phyloP scores from a whole-genome alignment of 108 stramenopile genomes.

The Craspedostauros australis region DNA sequence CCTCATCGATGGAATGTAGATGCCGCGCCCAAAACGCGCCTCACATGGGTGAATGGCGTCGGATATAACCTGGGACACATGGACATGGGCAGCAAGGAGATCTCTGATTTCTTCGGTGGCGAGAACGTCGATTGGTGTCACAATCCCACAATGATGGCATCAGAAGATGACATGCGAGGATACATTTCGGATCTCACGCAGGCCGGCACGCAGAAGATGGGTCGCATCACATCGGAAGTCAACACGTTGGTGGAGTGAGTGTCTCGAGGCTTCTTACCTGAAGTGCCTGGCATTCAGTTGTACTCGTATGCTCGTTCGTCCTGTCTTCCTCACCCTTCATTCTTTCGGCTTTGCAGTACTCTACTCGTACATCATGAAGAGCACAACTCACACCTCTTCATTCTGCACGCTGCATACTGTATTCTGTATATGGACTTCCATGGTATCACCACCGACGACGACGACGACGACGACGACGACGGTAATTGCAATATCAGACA shows the following conservation, averaged over 20 bases:
- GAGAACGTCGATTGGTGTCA: slow-evolving; percentile 66
- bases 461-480: no score
- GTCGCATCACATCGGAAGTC: slow-evolving; percentile 75
- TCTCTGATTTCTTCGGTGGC: slow-evolving; percentile 59
- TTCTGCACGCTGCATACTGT: neutral
- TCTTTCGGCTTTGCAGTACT: no score
- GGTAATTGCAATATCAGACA: slow-evolving; percentile 20
- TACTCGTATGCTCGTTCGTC: no score
- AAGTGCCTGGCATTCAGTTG: no score
- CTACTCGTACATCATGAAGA: no score
- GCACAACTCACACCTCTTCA: neutral
- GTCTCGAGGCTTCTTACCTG: neutral
- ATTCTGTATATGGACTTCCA: neutral
- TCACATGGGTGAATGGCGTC: slow-evolving; percentile 84
- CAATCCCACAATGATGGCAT: slow-evolving; percentile 75
- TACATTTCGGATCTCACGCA: slow-evolving; percentile 76
- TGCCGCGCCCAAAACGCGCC: slow-evolving; percentile 40
- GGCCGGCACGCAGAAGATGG: slow-evolving; percentile 71
- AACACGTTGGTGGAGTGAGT: slow-evolving; percentile 43
- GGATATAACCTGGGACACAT: slow-evolving; percentile 63
- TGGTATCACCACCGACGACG: neutral
- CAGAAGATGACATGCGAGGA: slow-evolving; percentile 66
- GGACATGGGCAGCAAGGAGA: slow-evolving; percentile 40
- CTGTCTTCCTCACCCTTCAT: no score
- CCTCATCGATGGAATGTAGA: no score